Evolutionary conservation across 2,329 filamentous ascomycete species (phyloP).

Genomic region (Venturiaceae sp.): DNA sequence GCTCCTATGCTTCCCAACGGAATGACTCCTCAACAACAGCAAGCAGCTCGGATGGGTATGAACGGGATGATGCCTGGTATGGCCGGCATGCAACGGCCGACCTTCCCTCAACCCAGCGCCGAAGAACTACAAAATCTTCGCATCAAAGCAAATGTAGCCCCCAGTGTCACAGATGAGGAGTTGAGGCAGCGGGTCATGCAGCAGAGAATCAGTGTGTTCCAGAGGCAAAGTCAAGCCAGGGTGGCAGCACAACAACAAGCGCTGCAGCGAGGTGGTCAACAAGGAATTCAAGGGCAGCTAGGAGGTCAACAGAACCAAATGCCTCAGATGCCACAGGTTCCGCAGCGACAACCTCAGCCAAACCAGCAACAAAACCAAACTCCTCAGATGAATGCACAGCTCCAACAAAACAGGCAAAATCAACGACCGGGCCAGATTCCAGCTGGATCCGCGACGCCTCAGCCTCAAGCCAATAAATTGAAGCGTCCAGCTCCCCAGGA

Average conservation of each 20-base stretch:
- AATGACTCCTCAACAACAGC: constrained; percentile 1
- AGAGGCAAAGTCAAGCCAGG: neutral
- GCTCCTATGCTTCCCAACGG: constrained; percentile 1
- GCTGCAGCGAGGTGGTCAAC: neutral
- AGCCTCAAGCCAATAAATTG: neutral
- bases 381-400: neutral
- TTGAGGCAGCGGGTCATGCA: neutral
- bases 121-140: neutral
- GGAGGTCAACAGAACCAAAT: neutral
- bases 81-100: neutral
- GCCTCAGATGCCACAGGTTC: neutral
- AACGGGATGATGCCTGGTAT: neutral
- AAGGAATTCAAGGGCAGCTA: neutral
- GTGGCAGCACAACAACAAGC: neutral
- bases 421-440: neutral
- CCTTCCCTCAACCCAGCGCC: neutral
- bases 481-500: constrained; percentile 2
- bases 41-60: constrained; percentile 1
- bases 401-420: neutral
- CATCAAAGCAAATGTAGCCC: neutral
- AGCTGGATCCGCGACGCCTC: neutral
- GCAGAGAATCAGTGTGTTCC: neutral
- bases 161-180: neutral
- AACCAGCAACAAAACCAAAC: neutral
- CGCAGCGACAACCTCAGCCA: neutral